Evolutionary conservation across 2,329 filamentous ascomycete genomes (phyloP), one percentile per base, ranked within the genome.

Genomic region (Exophiala spinifera): DNA sequence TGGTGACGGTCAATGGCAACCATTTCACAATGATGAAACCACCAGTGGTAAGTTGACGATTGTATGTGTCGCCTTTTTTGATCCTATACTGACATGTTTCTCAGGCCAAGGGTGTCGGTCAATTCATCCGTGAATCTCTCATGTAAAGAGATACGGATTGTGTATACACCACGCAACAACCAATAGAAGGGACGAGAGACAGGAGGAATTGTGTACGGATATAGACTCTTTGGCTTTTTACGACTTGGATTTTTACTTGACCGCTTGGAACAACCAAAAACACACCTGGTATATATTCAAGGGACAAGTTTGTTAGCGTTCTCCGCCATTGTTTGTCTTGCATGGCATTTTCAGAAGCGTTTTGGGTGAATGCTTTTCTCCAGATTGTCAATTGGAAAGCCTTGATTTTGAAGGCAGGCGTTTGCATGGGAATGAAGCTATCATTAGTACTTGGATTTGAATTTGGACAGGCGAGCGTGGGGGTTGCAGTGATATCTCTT

Each of bases 1-100:
- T 69, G 54, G 60, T 63, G 21, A 66, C 63, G 8, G 55, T 71
- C 31, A 61, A 68, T 31, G 69, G 67, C 31, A 71, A 73, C 63
- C 71, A 74, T 56, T 73, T 73, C 58, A 70, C 66, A 15, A 71
- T 74, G 68, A 72, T 73, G 69, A 62, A 65, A 53, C 62, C 61
- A 49, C 65, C 65, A 45, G 63, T 65, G 46, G 64, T 64, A 62
- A 61, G 63, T 64, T 52, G 43, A 21, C 25, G 28, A 23, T 53
- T 34, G 10, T 10, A 1, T 20, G 1, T 14, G 34, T 4, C 8
- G 34, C 3, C 8, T 21, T 21, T 15, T 20, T 20, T 50, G 19
- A 43, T 33, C 17, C 13, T 13, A 11, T 31, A 31, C 60, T 62
- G 59, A 62, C 47, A 17, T 15, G 7, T 14, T 49, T 11, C 34